Evolutionary conservation across 352 stramenopile genomes (phyloP), one percentile per base, ranked within the genome.

Genomic region (Elongisporangium undulatum): DNA sequence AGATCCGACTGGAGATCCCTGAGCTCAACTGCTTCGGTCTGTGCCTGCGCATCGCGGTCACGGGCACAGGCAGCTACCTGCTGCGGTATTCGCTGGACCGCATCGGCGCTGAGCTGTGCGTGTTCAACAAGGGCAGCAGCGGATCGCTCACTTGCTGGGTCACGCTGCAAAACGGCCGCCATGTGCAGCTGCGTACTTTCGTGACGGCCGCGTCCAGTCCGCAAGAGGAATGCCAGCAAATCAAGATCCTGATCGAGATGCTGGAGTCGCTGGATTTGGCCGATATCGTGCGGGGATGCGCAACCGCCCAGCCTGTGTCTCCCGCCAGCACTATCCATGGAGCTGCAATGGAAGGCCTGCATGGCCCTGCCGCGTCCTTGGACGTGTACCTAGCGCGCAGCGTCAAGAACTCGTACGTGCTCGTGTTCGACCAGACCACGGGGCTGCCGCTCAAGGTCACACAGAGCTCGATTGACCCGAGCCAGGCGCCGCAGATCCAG

Each of bases 131-230:
- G 10, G 9, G 29, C 29, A 41, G 29, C 29, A 41, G 63, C 7
- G 75, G 75, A 8, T 62, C 72, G 19, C 56, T 58, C 22, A 81
- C 76, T 23, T 79, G 69, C 16, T 88, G 78, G 75, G 74, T 88
- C 58, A 81, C 76, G 7, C 61, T 59, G 0, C 22, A 55, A 2
- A 61, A 81, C n/a, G 72, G 74, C 0, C 48, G 59, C 10, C 45
- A 77, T 54, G 66, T 67, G 9, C 75, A 88, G 62, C 63, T 86
- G 7, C 69, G 74, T 9, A 50, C 21, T 6, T 86, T 74, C 51
- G 49, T 85, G 3, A 51, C 55, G 10, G 22, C 57, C 3, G 34
- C 39, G 2, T 24, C 34, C 1, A 57, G 62, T 7, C 59, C 58
- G 0, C 38, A 55, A 0, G 55, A 62, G 13, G 61, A 64, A 4